A percentile compares a stretch with the other conserved stretches of the same genome.
phyloP scores from a whole-genome alignment of 345 rosid species.

The Eucalyptus curtisii region DNA sequence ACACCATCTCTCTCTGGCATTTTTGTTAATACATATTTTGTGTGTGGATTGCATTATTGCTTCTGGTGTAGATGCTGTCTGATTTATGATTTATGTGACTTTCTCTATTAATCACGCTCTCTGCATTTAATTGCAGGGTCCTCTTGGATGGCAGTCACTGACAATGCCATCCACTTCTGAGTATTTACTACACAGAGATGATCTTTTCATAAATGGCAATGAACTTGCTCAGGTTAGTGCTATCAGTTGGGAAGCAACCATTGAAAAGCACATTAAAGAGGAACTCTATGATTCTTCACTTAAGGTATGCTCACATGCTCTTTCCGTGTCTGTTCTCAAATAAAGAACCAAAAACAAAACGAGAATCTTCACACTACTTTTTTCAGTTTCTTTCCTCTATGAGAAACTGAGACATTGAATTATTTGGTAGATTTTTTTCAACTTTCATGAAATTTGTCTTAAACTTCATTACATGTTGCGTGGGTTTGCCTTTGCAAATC shows the following conservation, averaged over 20 bases:
- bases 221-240: constrained; percentile 60
- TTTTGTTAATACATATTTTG: neutral
- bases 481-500: neutral
- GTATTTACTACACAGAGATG: constrained; percentile 46
- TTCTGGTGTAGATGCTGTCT: neutral
- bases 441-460: neutral
- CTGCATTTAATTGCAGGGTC: constrained; percentile 53
- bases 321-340: neutral
- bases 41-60: neutral
- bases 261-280: constrained; percentile 81
- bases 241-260: constrained; percentile 87
- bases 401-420: neutral
- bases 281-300: constrained; percentile 72
- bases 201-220: constrained; percentile 47
- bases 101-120: neutral
- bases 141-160: constrained; percentile 85
- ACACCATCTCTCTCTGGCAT: neutral
- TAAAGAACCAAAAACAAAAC: neutral
- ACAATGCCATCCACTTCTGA: constrained; percentile 72
- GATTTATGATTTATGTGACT: neutral
- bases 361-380: neutral
- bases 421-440: neutral
- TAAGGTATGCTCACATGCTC: constrained; percentile 28
- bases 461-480: neutral
- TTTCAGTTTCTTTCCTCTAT: neutral